Percentiles rank a stretch among this genome's conserved stretches.
Evolutionary conservation across 2,329 filamentous ascomycete species (phyloP).

Genomic region (Colletotrichum lupini): DNA sequence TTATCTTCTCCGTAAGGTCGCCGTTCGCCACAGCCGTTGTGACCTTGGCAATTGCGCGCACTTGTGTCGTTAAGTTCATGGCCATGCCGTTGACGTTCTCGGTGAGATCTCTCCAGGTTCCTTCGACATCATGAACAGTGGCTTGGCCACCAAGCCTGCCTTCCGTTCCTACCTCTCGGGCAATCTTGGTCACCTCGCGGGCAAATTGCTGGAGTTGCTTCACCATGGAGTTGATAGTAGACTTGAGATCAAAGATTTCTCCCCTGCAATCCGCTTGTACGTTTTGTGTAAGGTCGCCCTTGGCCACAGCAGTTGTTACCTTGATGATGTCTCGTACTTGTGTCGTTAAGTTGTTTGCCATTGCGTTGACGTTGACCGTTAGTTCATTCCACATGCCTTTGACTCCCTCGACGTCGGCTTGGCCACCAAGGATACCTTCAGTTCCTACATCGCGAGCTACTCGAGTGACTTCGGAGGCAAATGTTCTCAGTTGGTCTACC

Average conservation of each 20-base stretch:
- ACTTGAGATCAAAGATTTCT: constrained; percentile 94
- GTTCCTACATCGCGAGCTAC: constrained; percentile 87
- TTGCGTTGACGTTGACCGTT: constrained; percentile 87
- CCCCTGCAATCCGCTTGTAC: constrained; percentile 93
- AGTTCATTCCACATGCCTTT: constrained; percentile 91
- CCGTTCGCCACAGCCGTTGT: constrained; percentile 95
- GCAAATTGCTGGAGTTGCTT: constrained; percentile 97
- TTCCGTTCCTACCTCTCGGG: constrained; percentile 95
- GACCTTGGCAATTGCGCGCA: constrained; percentile 96
- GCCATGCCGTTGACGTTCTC: constrained; percentile 99
- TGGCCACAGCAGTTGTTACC: constrained; percentile 77
- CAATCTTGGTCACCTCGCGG: constrained; percentile 95
- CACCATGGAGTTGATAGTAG: constrained; percentile 99
- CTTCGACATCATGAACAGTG: constrained; percentile 94
- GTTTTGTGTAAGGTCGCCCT: constrained; percentile 95
- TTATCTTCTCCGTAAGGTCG: constrained; percentile 95
- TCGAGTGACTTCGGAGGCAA: constrained; percentile 85
- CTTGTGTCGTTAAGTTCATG: constrained; percentile 96
- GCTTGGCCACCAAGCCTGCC: constrained; percentile 94
- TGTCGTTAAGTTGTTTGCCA: constrained; percentile 88
- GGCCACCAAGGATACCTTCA: constrained; percentile 83
- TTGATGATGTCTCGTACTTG: constrained; percentile 96
- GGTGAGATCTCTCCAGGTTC: constrained; percentile 96
- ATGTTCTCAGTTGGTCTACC: constrained; percentile 86
- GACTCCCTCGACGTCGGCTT: constrained; percentile 85